Conservation (phyloP, 768 basidiomycete species). For the Collybia sordida region DNA sequence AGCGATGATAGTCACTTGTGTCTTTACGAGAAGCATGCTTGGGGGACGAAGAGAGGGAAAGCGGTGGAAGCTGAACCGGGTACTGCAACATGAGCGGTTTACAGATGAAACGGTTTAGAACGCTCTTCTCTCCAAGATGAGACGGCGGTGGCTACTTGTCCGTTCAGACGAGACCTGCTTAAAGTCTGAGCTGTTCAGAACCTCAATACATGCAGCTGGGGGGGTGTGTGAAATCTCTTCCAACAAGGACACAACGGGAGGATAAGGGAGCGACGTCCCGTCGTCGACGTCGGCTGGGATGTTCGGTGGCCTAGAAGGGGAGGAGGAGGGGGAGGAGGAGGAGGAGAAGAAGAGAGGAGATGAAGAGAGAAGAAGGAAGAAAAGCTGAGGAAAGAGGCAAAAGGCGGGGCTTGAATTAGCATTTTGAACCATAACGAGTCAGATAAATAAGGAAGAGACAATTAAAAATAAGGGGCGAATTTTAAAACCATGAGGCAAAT, state of each 20-base stretch:
- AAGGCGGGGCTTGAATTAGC: conserved; percentile 7
- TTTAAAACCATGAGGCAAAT: conserved; percentile 2
- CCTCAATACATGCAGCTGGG: conserved; percentile 40
- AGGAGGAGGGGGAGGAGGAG: conserved; percentile 5
- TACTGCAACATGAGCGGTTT: conserved; percentile 61
- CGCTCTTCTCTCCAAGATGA: conserved; percentile 29
- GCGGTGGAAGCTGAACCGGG: conserved; percentile 41
- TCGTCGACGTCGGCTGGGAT: conserved; percentile 19
- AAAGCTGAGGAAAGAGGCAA: conserved; percentile 11
- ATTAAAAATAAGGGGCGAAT: conserved; percentile 11
- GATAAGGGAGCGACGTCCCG: conserved; percentile 26
- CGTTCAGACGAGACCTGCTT: conserved; percentile 63
- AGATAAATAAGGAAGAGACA: background rate
- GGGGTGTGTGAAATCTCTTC: conserved; percentile 7
- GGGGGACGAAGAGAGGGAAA: conserved; percentile 34
- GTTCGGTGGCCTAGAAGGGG: conserved; percentile 6
- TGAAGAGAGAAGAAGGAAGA: conserved; percentile 7
- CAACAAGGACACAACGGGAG: conserved; percentile 9
- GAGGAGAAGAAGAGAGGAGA: too few relatives aligned
- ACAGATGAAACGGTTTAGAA: conserved; percentile 21
- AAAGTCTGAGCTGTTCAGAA: conserved; percentile 45
- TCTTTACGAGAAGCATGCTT: conserved; percentile 30
- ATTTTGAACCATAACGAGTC: background rate
- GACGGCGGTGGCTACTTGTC: conserved; percentile 14
- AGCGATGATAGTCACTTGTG: conserved; percentile 34